phyloP scores from a whole-genome alignment of 139 green algal species.

The Limnomonas spitsbergensis region DNA sequence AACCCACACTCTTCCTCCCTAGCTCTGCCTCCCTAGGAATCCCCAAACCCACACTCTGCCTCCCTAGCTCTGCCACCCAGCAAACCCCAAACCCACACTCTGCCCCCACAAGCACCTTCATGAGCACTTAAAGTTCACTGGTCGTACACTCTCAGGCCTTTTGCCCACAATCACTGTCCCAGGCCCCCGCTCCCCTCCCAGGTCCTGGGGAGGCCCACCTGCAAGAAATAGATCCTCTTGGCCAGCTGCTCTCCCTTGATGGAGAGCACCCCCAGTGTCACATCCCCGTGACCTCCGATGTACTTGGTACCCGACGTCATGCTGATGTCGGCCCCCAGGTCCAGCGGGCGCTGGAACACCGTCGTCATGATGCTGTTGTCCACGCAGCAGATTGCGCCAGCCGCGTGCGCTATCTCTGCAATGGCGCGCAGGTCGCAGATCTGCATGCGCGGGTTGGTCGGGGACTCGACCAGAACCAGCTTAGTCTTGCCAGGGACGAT shows the following conservation, averaged over 20 bases:
- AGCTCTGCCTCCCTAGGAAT: no score
- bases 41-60: no score
- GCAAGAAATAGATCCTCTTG: conserved; percentile 81
- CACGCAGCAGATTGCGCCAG: conserved; percentile 82
- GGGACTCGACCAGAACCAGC: conserved; percentile 94
- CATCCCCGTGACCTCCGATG: conserved; percentile 89
- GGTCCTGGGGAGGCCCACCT: conserved; percentile 52
- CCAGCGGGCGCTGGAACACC: conserved; percentile 47
- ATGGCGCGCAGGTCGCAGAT: conserved; percentile 90
- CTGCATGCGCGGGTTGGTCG: conserved; percentile 97
- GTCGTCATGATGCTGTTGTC: conserved; percentile 96
- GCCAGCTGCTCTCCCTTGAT: conserved; percentile 78
- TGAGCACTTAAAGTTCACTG: no score
- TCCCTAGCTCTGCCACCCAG: no score
- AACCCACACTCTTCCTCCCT: no score
- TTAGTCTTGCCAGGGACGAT: conserved; percentile 71
- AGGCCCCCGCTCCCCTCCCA: background rate
- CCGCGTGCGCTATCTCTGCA: conserved; percentile 60
- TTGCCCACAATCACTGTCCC: no score
- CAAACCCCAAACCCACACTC: no score
- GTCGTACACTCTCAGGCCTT: background rate
- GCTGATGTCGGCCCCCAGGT: conserved; percentile 92
- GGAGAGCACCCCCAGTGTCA: conserved; percentile 87
- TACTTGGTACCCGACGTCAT: conserved; percentile 98
- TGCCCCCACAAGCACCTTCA: no score